phyloP scores from a whole-genome alignment of 352 stramenopile genomes.

The Phytophthora cactorum region DNA sequence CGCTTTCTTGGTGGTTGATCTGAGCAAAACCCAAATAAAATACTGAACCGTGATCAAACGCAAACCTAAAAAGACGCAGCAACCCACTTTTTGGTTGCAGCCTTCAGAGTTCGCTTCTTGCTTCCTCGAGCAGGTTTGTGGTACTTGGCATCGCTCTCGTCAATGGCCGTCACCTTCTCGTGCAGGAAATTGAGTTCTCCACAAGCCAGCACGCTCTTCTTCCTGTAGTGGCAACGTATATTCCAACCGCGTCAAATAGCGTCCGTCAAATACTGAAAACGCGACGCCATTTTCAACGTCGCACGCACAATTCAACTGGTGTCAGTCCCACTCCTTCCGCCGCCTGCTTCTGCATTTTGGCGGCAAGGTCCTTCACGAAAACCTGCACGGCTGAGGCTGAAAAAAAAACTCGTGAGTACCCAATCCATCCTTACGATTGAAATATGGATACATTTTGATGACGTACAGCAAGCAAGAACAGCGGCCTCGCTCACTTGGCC shows the following conservation, averaged over 20 bases:
- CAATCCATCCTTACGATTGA: neutral
- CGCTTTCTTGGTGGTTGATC: slow-evolving; percentile 33
- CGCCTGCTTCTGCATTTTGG: slow-evolving; percentile 45
- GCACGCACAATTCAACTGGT: slow-evolving; percentile 65
- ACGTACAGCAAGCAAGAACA: slow-evolving; percentile 51
- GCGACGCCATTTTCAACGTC: slow-evolving; percentile 6
- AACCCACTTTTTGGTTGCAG: slow-evolving; percentile 34
- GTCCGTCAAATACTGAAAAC: slow-evolving; percentile 3
- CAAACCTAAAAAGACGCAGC: neutral
- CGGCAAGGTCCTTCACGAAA: slow-evolving; percentile 65
- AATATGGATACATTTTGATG: slow-evolving; percentile 7
- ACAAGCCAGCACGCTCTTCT: slow-evolving; percentile 54
- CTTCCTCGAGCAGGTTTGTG: slow-evolving; percentile 40
- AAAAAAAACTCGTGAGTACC: neutral
- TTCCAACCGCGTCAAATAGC: neutral
- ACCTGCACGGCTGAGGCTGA: slow-evolving; percentile 61
- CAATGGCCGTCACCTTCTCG: slow-evolving; percentile 56
- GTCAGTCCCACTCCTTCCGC: slow-evolving; percentile 39
- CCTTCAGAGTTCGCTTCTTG: slow-evolving; percentile 31
- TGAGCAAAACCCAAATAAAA: slow-evolving; percentile 7
- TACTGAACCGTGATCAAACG: neutral
- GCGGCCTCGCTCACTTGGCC: slow-evolving; percentile 66
- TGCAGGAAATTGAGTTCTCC: slow-evolving; percentile 60
- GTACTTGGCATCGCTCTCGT: slow-evolving; percentile 69
- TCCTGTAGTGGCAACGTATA: slow-evolving; percentile 35